Evolutionary conservation across 2,329 filamentous ascomycete genomes (phyloP), one percentile per base, ranked within the genome.

Genomic region (Diplodia mutila): DNA sequence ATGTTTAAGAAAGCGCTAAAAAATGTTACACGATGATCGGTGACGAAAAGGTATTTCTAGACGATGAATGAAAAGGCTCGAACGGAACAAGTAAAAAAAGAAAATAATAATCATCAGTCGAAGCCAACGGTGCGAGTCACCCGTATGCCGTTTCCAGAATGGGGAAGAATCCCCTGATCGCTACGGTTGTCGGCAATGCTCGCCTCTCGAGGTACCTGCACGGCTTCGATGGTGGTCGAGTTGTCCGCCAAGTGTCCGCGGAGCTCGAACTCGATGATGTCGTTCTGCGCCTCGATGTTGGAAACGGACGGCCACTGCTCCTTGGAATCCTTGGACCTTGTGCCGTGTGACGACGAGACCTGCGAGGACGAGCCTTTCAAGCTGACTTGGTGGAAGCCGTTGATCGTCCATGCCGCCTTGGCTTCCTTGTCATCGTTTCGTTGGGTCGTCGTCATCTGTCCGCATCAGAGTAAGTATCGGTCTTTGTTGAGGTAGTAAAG

Each of bases 371-470:
- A 54, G 27, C 11, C 52, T n/a, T 7, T 27, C 18, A 4, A 9
- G 5, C n/a, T n/a, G 9, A 32, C 16, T 12, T 21, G 18, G n/a
- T 54, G 52, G n/a, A 54, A 54, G 3, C 52, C 52, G 18, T 54
- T 34, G 39, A 61, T 2, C 1, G 57, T 49, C 57, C 57, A 61
- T 5, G 57, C 39, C 1, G 42, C 39, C 3, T 48, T 32, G 7
- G 57, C 37, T 46, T 61, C 57, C 9, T 21, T 34, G 23, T 61
- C 57, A 29, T 49, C 57, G 0, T 16, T 18, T 7, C 27, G 25
- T n/a, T 48, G 23, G 1, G 57, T 61, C 14, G 11, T n/a, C 9
- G 57, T 61, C 57, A 61, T 61, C 57, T 61, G 39, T 9, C 11
- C 16, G 39, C 21, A 25, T 46, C 4, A 14, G 21, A 4, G 23